Evolutionary conservation across 257 asterid species (phyloP), one percentile per base, ranked within the genome.

Genomic region (Solanum megistacrolobum): DNA sequence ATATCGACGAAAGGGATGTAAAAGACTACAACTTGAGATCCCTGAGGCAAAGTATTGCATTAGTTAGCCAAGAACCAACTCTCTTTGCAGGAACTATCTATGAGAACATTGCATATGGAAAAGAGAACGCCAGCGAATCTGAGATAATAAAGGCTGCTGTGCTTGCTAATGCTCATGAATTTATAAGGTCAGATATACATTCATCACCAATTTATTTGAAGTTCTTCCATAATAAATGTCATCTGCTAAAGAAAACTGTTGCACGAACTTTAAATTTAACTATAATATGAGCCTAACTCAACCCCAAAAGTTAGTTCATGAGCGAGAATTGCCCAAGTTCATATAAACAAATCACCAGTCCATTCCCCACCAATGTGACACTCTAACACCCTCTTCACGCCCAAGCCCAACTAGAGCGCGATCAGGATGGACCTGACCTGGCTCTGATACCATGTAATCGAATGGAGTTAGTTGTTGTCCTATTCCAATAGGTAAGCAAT

Each of bases 21-120:
- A 94, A 91, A 83, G 89, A 94, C 4, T 95, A 95, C 75, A 92
- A 96, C 23, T 73, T 95, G 62, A 89, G 98, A 60, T 89, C 94
- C 1, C 14, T 95, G 68, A 92, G 98, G 85, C 93, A 91, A 88
- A 95, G 92, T 88, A 90, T 95, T 8, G 98, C 98, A 3, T 93
- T 96, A 0, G 99, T 96, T 8, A 94, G 98, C 76, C 98, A 96
- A 83, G 99, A 96, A 87, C 99, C 99, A 0, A 90, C 95, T 1
- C 82, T 96, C 18, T 94, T 94, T 79, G 96, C 96, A 0, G 98
- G 97, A n/a, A 94, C 94, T 62, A 88, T 96, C 25, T 88, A 93
- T 1, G 87, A 96, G 41, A 96, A 96, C 84, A 94, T 96, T 3
- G 48, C 83, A 0, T 96, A 94, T 62, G 99, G 98, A 32, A 92